Conservation (phyloP, 148 eudicot species). For the Camellia granthamiana region DNA sequence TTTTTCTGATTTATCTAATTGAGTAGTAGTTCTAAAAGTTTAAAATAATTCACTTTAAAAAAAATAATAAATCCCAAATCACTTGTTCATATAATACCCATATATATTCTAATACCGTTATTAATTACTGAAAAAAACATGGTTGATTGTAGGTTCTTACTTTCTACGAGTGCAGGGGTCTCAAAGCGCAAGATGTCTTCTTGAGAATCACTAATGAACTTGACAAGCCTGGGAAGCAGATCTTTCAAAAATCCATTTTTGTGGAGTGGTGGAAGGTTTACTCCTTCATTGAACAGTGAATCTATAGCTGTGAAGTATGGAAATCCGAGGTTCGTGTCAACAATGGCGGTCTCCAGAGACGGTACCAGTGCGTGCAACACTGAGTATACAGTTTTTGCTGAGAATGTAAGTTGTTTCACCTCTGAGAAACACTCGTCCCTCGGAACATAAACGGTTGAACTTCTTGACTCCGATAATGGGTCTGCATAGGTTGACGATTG, state of each 20-base stretch:
- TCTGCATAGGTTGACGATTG: neutral
- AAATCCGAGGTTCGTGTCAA: conserved; percentile 43
- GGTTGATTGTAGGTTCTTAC: conserved; percentile 22
- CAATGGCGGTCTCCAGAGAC: conserved; percentile 25
- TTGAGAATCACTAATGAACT: conserved; percentile 20
- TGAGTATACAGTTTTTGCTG: conserved; percentile 42
- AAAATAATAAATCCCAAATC: no score
- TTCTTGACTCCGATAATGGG: conserved; percentile 40
- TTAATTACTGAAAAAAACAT: no score
- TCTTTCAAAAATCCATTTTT: conserved; percentile 14
- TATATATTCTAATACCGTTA: no score
- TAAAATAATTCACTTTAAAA: no score
- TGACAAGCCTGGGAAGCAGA: conserved; percentile 55
- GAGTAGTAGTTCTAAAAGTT: no score
- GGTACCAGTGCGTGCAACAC: conserved; percentile 67
- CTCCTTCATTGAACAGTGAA: conserved; percentile 48
- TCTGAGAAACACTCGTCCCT: conserved; percentile 74
- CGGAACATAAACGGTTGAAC: conserved; percentile 49
- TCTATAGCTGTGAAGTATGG: conserved; percentile 61
- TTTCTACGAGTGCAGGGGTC: conserved; percentile 46
- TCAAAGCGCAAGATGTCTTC: conserved; percentile 41
- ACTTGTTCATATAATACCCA: no score
- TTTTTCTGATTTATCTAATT: no score
- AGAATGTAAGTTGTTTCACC: conserved; percentile 50
- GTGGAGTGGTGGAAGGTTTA: conserved; percentile 26